Evolutionary conservation across 73 alveolate genomes (phyloP).

Genomic region (Stentor roeselii): DNA sequence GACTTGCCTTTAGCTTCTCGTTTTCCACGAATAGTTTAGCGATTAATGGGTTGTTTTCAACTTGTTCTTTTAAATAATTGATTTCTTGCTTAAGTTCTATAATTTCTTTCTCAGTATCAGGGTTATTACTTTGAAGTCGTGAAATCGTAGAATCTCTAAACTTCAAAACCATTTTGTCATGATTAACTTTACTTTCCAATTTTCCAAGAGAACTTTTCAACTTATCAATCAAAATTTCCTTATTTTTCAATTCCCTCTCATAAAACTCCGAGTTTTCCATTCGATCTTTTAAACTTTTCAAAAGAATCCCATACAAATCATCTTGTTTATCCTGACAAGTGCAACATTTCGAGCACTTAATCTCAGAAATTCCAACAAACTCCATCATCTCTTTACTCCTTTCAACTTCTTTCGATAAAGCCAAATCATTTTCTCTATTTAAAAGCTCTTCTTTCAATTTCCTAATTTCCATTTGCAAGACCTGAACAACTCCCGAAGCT

Average conservation of each 20-base stretch:
- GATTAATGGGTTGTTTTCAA: background rate
- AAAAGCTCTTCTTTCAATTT: slow-evolving; percentile 52
- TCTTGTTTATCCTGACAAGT: background rate
- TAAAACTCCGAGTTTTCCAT: background rate
- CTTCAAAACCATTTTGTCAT: slow-evolving; percentile 33
- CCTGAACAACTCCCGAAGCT: slow-evolving; percentile 39
- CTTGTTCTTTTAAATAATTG: slow-evolving; percentile 16
- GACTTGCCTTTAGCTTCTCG: background rate
- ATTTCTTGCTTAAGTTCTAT: slow-evolving; percentile 6
- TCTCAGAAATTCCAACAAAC: too few species aligned
- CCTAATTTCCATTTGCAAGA: slow-evolving; percentile 57
- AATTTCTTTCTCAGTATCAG: background rate
- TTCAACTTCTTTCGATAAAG: too few species aligned
- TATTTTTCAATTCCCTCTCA: slow-evolving; percentile 6
- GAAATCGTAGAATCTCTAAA: slow-evolving; percentile 26
- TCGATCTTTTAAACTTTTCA: too few species aligned
- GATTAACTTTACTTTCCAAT: slow-evolving; percentile 25
- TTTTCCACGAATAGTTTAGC: slow-evolving; percentile 20
- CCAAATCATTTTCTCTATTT: background rate
- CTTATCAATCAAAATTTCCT: background rate
- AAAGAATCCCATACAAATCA: background rate
- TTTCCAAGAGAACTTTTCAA: background rate
- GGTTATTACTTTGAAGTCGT: background rate
- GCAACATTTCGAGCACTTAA: background rate
- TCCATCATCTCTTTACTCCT: too few species aligned